phyloP scores from a whole-genome alignment of 208 protist species.

The Leishmania mexicana region DNA sequence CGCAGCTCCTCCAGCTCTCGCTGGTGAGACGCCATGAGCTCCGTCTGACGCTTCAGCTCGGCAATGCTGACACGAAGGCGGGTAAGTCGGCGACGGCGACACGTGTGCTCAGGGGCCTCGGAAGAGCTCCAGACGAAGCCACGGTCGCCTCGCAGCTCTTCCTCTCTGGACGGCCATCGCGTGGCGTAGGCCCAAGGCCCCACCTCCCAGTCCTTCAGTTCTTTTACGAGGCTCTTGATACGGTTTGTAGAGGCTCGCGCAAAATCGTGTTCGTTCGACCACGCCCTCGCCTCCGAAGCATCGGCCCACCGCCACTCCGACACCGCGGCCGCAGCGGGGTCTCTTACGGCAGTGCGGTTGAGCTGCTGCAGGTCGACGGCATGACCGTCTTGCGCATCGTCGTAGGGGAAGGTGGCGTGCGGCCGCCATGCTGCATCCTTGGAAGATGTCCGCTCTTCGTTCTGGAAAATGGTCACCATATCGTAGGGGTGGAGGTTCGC shows the following conservation, averaged over 20 bases:
- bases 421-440: conserved; percentile 38
- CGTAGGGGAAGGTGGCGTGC: conserved; percentile 64
- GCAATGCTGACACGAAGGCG: conserved; percentile 49
- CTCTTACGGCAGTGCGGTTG: conserved; percentile 32
- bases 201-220: conserved; percentile 58
- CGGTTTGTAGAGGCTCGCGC: not conserved
- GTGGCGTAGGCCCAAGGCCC: conserved; percentile 65
- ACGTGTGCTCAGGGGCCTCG: conserved; percentile 20
- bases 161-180: conserved; percentile 53
- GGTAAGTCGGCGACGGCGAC: conserved; percentile 46
- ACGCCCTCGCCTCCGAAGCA: conserved; percentile 6
- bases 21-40: conserved; percentile 33
- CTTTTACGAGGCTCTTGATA: conserved; percentile 37
- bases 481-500: conserved; percentile 29
- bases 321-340: conserved; percentile 1
- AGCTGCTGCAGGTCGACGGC: conserved; percentile 47
- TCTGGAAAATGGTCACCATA: conserved; percentile 51
- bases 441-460: conserved; percentile 42
- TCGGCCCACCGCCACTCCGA: conserved; percentile 60
- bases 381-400: conserved; percentile 41
- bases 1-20: conserved; percentile 46
- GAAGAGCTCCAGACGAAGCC: conserved; percentile 36
- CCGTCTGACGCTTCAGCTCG: conserved; percentile 29
- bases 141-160: conserved; percentile 5
- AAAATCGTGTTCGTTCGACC: conserved; percentile 1